Base-by-base conservation (phyloP, 2,329 filamentous ascomycete genomes). In the Botrytis paeoniae region DNA sequence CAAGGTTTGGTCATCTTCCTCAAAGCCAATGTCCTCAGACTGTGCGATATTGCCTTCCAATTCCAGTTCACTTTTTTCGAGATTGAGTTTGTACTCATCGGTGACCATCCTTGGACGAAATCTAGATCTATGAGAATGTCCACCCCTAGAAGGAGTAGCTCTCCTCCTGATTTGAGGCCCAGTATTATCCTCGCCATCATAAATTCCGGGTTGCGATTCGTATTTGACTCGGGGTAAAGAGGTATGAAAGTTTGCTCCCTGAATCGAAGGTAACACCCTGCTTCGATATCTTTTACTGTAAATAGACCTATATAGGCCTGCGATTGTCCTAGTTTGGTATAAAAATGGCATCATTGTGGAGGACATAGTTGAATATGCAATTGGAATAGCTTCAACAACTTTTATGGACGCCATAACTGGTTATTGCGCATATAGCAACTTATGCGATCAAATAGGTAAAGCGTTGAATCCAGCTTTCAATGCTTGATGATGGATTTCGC, bases 241-340 rank as follows among this genome's bases (percentile, higher is more conserved):
- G n/a, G 63, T 60, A 20, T 72, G 70, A 43, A 72, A 29, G 14
- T 32, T 61, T 48, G 37, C n/a, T 72, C 63, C 45, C 3, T 25
- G 51, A 12, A 68, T 45, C 7, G 62, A 48, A 37, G 70, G 25
- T 18, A 72, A 16, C 5, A 48, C 35, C 37, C 37, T 43, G 8
- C 41, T 37, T 43, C 29, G 51, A 68, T 59, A 66, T 25, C 12
- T 59, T n/a, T 29, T 43, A 39, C 45, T 72, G 39, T 54, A 72
- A 3, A 69, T 41, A 57, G 62, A 71, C 60, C 69, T 70, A 57
- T 62, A 51, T 35, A 74, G 48, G 7, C 71, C 70, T n/a, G 75
- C 70, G 45, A 91, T 85, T 0, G 92, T 93, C 74, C 86, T 84
- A 8, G 92, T 94, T 76, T 92, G 90, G 79, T 93, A 94, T 10